A percentile compares a stretch with the other conserved stretches of the same genome.
These are phyloP conservation scores for Coriaria nepalensis DNA, from an alignment of 306 rosid species.

Conservation along the genomic window DNA sequence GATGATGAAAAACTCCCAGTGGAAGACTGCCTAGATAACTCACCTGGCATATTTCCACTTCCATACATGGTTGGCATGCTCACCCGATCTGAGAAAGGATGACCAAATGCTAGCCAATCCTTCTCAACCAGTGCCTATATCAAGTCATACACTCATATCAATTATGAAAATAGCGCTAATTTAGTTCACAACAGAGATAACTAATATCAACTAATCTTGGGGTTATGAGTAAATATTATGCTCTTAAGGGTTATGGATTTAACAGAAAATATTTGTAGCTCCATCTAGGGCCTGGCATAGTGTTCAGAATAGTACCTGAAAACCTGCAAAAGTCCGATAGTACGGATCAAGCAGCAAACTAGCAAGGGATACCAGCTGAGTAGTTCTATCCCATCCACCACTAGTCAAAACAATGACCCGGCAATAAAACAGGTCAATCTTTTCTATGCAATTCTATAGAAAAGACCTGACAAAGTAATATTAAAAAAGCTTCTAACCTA, in stretches of 20 bases:
- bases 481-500: constrained; percentile 38
- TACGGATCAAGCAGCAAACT: constrained; percentile 88
- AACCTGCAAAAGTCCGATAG: constrained; percentile 77
- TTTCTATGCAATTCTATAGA: neutral
- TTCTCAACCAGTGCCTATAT: constrained; percentile 84
- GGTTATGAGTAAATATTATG: too few species aligned
- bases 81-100: constrained; percentile 80
- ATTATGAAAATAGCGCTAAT: too few species aligned
- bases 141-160: neutral
- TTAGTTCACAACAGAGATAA: too few species aligned
- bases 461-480: neutral
- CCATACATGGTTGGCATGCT: constrained; percentile 55
- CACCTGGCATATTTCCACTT: constrained; percentile 39
- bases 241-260: too few species aligned
- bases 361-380: constrained; percentile 88
- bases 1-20: constrained; percentile 39
- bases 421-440: neutral
- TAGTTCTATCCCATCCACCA: constrained; percentile 99
- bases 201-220: too few species aligned
- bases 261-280: neutral
- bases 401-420: constrained; percentile 26
- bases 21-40: constrained; percentile 79
- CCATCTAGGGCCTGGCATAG: constrained; percentile 5
- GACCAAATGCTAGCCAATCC: constrained; percentile 99
- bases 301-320: constrained; percentile 55